These are phyloP conservation scores for Bryopsis sp. DNA, from an alignment of 139 green algal species.

Conservation along the genomic window DNA sequence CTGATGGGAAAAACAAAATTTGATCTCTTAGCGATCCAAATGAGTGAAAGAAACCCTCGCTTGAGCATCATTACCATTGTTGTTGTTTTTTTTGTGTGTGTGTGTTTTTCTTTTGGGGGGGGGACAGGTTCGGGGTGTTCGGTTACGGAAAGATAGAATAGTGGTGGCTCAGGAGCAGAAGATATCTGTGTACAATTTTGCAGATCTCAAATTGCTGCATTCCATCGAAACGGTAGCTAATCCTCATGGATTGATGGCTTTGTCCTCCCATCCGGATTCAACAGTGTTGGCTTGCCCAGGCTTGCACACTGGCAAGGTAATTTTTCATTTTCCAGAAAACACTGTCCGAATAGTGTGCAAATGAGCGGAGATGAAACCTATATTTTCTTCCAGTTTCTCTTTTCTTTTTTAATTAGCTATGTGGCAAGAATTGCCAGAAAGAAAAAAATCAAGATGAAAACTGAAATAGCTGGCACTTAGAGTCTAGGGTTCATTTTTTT, in stretches of 20 bases:
- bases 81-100: background rate
- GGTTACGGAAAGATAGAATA: constrained; percentile 79
- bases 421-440: too few relatives aligned
- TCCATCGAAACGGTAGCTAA: constrained; percentile 87
- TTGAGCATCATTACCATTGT: background rate
- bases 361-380: too few relatives aligned
- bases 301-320: constrained; percentile 76
- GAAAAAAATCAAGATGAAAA: too few relatives aligned
- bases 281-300: constrained; percentile 90
- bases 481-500: too few relatives aligned
- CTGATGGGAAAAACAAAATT: too few relatives aligned
- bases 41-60: too few relatives aligned
- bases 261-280: constrained; percentile 64
- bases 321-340: too few relatives aligned
- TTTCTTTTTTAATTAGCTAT: too few relatives aligned
- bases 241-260: constrained; percentile 62
- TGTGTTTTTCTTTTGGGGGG: constrained; percentile 6
- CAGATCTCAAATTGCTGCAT: constrained; percentile 82
- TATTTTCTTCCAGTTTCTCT: too few relatives aligned
- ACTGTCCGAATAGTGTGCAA: too few relatives aligned
- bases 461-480: too few relatives aligned
- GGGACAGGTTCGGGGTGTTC: constrained; percentile 78
- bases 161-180: constrained; percentile 92
- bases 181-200: constrained; percentile 91
- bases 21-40: too few relatives aligned